Percentiles rank a stretch among this genome's conserved stretches.
Conservation (phyloP, 345 rosid genomes). For the Trapa bicornis region DNA sequence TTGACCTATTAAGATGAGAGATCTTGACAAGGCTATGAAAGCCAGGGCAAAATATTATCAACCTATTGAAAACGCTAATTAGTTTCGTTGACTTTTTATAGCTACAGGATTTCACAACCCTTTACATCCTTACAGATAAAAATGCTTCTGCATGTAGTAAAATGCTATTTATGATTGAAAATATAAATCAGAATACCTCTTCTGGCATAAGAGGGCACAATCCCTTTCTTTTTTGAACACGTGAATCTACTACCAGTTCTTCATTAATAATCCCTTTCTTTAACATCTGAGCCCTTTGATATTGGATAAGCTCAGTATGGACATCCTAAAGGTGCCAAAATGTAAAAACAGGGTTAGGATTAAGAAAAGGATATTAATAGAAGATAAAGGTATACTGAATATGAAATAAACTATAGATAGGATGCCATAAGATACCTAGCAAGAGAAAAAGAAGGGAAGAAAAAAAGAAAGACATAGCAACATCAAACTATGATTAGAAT, state of each 20-base stretch:
- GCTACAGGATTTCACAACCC: not conserved
- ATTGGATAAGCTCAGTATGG: conserved; percentile 90
- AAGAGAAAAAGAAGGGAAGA: not conserved
- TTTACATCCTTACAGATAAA: not conserved
- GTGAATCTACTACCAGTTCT: conserved; percentile 50
- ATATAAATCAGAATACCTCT: conserved; percentile 40
- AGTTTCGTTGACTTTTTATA: not conserved
- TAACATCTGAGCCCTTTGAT: conserved; percentile 80
- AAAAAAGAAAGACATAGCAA: not conserved
- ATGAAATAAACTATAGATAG: not conserved
- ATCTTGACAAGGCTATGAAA: not conserved
- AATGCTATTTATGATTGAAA: not conserved
- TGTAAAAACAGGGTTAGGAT: conserved; percentile 3
- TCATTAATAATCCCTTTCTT: conserved; percentile 60
- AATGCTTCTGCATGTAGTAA: not conserved
- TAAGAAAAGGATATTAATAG: not conserved
- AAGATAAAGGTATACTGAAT: not conserved
- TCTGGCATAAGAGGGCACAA: conserved; percentile 96
- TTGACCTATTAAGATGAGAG: not conserved
- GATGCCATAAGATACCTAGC: not conserved
- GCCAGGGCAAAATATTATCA: not conserved
- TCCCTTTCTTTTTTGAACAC: conserved; percentile 61
- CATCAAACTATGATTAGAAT: not conserved
- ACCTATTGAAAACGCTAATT: not conserved
- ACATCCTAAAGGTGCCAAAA: conserved; percentile 44